Evolutionary conservation across 352 stramenopile species (phyloP).

Genomic region (Lagenidium giganteum): DNA sequence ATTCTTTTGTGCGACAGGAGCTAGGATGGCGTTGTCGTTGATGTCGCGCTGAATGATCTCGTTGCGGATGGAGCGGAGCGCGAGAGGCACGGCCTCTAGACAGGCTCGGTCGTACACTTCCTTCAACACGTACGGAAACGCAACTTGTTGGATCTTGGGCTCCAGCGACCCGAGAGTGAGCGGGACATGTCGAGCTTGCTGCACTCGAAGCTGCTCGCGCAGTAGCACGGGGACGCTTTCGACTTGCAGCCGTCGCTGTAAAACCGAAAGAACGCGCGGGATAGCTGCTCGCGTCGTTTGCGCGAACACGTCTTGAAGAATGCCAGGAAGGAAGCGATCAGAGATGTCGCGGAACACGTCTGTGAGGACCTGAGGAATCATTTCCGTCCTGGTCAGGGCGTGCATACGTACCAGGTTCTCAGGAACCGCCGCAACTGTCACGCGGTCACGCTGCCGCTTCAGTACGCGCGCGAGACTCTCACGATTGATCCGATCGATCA

Average conservation of each 20-base stretch:
- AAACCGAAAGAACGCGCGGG: conserved; percentile 52
- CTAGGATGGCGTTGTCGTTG: conserved; percentile 23
- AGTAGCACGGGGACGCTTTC: conserved; percentile 47
- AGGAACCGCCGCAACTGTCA: conserved; percentile 43
- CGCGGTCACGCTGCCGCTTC: conserved; percentile 26
- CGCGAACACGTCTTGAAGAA: conserved; percentile 22
- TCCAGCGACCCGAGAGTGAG: conserved; percentile 37
- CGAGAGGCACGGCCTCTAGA: conserved; percentile 51
- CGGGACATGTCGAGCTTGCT: conserved; percentile 39
- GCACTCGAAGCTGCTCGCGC: conserved; percentile 26
- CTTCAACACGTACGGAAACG: conserved; percentile 56
- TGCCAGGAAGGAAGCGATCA: conserved; percentile 40
- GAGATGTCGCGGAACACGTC: conserved; percentile 65
- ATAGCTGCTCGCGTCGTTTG: conserved; percentile 25
- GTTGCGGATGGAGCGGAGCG: conserved; percentile 56
- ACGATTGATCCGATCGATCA: conserved; percentile 21
- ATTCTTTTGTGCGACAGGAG: conserved; percentile 34
- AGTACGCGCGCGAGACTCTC: conserved; percentile 41
- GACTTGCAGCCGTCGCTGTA: conserved; percentile 37
- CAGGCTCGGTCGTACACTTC: conserved; percentile 57
- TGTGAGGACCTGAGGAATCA: conserved; percentile 51
- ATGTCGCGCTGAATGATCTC: conserved; percentile 52
- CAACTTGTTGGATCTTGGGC: conserved; percentile 34
- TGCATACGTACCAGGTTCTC: conserved; percentile 38
- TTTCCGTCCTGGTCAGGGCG: conserved; percentile 40